Evolutionary conservation across 2,329 filamentous ascomycete genomes (phyloP), one percentile per base, ranked within the genome.

Genomic region (Ophiocordyceps australis): DNA sequence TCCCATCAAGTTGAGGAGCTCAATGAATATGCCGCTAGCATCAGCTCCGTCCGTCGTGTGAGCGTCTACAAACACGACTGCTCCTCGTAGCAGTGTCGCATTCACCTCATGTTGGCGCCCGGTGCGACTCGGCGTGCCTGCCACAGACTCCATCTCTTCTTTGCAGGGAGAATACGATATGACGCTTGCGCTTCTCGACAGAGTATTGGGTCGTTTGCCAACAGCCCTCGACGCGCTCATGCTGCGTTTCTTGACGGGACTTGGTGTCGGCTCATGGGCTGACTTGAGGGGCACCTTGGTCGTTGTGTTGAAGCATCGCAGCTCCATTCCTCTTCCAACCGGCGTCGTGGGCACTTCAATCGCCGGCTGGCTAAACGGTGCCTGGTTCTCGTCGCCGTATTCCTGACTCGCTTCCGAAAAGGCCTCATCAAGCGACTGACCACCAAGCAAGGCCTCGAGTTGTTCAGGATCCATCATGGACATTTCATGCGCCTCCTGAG

Each of bases 61-160:
- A 3, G 91, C 80, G 45, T 93, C 82, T 3, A 89, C 78, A 42
- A 74, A 82, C 5, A 89, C 77, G 4, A 82, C 67, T 11, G 73
- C 77, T 2, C 81, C 82, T 13, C 64, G 61, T 4, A 86, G 58
- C 4, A 78, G 45, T 1, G 45, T 41, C 4, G 58, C 47, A 35
- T 69, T 54, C 8, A 71, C 35, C 28, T 72, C 60, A n/a, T n/a
- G n/a, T 2, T 54, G 54, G 5, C 62, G 59, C 13, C 66, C 62
- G 14, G 65, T 70, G 19, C 62, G 60, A 4, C 59, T 59, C 3
- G 67, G 67, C 0, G 66, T 72, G 10, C 56, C 65, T 17, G 59
- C 44, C 0, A 52, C 57, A 4, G 65, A 65, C 25, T 38, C 39
- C 27, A 35, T 43, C 11, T 46, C 41, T 26, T 49, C 53, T 41